Evolutionary conservation across 2,329 filamentous ascomycete species (phyloP), one percentile per base, ranked within the genome.

Genomic region (Pseudogymnoascus sp.): DNA sequence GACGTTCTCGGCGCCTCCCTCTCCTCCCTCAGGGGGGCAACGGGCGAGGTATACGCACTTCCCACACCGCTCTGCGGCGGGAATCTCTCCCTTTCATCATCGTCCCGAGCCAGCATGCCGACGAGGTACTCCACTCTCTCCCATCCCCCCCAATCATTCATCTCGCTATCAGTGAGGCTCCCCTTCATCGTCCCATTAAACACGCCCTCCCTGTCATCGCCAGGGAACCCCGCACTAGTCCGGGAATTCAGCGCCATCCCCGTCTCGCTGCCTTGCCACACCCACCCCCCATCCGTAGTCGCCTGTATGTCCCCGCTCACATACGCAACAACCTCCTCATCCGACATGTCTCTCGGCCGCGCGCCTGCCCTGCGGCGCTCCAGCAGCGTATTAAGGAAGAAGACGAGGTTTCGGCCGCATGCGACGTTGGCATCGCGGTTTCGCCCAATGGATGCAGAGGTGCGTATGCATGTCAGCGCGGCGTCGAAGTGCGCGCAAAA

Each of bases 241-340:
- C 38, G 18, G 70, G 63, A 4, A 65, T 62, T 6, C 65, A 61
- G 57, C 57, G 60, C 62, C 61, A 71, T 73, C 8, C 72, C 75
- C 2, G 72, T 78, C 67, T 88, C 86, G 35, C 80, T 79, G 30
- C 82, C 79, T 68, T 82, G 75, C 93, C 92, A 97, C 3, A 92
- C 82, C 93, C 93, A 97, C 11, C 87, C 86, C 35, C 84, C 84
- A 59, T 91, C 87, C 0, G 81, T 79, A n/a, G 82, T 85, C 1
- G 87, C 89, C 74, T 97, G 93, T 68, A 95, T 79, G 74, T 97
- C 94, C 0, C 87, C 89, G 30, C 89, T 93, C 1, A 89, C 85
- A 68, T 96, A 96, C 0, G 87, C 90, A 28, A 97, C 76, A 67
- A 97, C 81, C 71, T 97, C 93, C 70, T 97, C 92, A 30, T 37